A percentile compares a stretch with the other conserved stretches of the same genome.
phyloP scores from a whole-genome alignment of 176 grass and related monocot species.

The Zizania latifolia region DNA sequence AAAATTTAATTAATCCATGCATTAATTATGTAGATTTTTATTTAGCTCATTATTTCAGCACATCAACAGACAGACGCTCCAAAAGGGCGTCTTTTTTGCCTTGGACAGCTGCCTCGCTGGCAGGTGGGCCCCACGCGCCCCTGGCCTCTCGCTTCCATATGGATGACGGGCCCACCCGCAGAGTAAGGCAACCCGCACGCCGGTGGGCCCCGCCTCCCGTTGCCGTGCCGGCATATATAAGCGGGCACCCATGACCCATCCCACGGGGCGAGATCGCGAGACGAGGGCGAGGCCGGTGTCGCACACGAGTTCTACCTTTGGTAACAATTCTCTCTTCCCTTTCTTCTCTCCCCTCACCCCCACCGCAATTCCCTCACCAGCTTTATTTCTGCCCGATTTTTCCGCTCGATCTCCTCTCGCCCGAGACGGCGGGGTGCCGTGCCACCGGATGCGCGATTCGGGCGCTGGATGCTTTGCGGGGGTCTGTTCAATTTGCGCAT shows the following conservation, averaged over 20 bases:
- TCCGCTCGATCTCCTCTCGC: too few species aligned
- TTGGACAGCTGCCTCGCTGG: background rate
- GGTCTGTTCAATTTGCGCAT: too few species aligned
- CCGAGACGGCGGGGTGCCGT: too few species aligned
- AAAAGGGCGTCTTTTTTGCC: too few species aligned
- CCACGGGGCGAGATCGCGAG: slow-evolving; percentile 4
- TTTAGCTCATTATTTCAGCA: too few species aligned
- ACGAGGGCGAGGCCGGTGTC: slow-evolving; percentile 22
- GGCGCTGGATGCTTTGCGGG: too few species aligned
- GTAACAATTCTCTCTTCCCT: background rate
- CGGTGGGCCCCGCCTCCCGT: background rate
- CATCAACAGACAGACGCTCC: too few species aligned
- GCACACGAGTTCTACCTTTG: slow-evolving; percentile 20
- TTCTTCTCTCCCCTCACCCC: background rate
- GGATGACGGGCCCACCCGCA: background rate
- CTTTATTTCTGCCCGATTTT: background rate
- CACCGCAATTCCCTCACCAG: background rate
- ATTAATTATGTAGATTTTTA: too few species aligned
- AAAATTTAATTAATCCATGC: too few species aligned
- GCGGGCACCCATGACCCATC: background rate
- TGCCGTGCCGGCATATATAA: slow-evolving; percentile 7
- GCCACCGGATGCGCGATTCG: too few species aligned
- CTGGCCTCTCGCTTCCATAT: background rate
- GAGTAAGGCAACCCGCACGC: slow-evolving; percentile 2
- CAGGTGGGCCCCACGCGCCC: background rate